Percentiles rank a stretch among this genome's conserved stretches.
These are phyloP conservation scores for Neurospora sp. DNA, from an alignment of 495 filamentous ascomycete genomes.

Conservation along the genomic window DNA sequence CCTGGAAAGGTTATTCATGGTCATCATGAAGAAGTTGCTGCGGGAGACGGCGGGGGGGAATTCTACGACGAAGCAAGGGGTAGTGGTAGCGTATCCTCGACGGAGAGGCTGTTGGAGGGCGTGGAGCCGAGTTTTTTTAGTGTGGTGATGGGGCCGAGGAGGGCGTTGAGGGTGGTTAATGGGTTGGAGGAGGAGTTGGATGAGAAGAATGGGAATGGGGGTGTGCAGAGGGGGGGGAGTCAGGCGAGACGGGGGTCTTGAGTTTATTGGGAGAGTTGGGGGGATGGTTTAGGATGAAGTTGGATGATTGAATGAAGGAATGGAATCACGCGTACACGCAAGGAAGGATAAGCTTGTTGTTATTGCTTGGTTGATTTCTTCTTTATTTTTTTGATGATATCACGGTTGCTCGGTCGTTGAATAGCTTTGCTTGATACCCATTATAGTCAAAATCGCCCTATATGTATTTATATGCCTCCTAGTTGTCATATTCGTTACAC, in stretches of 20 bases:
- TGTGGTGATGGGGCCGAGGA: conserved; percentile 59
- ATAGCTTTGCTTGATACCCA: background rate
- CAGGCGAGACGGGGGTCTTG: background rate
- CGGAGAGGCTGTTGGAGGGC: conserved; percentile 49
- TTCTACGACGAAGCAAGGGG: conserved; percentile 19
- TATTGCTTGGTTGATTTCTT: background rate
- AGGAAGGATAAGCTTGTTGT: background rate
- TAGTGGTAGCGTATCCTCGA: conserved; percentile 19
- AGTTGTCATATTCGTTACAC: background rate
- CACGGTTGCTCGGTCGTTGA: background rate
- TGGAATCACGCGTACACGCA: background rate
- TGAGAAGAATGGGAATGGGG: background rate
- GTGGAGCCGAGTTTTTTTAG: conserved; percentile 66
- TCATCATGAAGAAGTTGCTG: background rate
- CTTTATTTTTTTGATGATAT: background rate
- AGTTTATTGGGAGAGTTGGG: background rate
- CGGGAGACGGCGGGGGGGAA: conserved; percentile 1
- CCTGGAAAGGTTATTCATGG: background rate
- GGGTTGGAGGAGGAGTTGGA: conserved; percentile 24
- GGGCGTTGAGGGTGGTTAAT: conserved; percentile 67
- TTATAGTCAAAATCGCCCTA: background rate
- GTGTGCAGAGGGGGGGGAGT: background rate
- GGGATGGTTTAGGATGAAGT: too few species aligned
- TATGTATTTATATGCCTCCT: background rate
- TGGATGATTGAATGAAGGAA: background rate